Percentiles rank a stretch among this genome's conserved stretches.
These are phyloP conservation scores for Cercospora sesami DNA, from an alignment of 2,329 filamentous ascomycete species.

Conservation along the genomic window DNA sequence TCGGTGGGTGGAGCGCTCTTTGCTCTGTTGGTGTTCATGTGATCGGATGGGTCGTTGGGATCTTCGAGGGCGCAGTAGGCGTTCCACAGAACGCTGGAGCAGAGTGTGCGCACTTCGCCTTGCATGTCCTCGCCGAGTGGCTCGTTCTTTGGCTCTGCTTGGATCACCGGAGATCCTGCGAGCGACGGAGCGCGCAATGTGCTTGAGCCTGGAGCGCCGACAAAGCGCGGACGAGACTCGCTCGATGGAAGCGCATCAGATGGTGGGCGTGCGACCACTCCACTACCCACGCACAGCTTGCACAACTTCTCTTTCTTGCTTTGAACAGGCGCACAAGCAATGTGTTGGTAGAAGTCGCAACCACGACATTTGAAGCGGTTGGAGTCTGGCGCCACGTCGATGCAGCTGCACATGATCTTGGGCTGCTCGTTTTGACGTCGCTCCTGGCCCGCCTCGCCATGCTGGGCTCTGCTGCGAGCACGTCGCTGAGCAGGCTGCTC, in stretches of 20 bases:
- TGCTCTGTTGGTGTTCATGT: neutral
- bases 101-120: slow-evolving; percentile 23
- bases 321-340: neutral
- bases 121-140: slow-evolving; percentile 13
- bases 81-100: slow-evolving; percentile 23
- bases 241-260: neutral
- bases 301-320: slow-evolving; percentile 2
- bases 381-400: neutral
- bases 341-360: slow-evolving; percentile 6
- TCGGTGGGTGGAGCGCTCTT: slow-evolving; percentile 11
- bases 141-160: neutral
- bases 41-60: neutral
- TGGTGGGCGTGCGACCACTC: neutral
- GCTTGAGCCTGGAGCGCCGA: neutral
- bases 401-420: slow-evolving; percentile 10
- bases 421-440: neutral
- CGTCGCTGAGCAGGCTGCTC: neutral
- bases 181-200: neutral
- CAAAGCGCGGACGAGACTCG: neutral
- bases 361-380: slow-evolving; percentile 2
- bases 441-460: neutral
- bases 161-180: neutral
- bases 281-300: slow-evolving; percentile 5
- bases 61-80: slow-evolving; percentile 20
- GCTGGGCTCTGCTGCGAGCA: neutral